These are phyloP conservation scores for Hyparrhenia diplandra DNA, from an alignment of 176 grass and related monocot species.

Conservation along the genomic window DNA sequence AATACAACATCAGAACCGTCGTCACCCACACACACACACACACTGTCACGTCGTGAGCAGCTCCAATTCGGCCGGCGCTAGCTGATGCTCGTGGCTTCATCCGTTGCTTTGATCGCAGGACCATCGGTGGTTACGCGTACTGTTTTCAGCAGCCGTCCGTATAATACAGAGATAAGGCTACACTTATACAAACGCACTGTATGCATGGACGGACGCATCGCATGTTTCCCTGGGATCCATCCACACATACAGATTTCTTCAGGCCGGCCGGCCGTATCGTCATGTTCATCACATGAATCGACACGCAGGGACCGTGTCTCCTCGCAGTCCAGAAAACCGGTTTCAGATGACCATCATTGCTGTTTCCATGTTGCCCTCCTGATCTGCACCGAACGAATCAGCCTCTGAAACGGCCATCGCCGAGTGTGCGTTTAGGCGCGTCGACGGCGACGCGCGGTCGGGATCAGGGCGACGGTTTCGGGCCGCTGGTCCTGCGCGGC, in stretches of 20 bases:
- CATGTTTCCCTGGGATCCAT: background rate
- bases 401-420: background rate
- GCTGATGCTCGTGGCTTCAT: too few relatives aligned
- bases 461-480: background rate
- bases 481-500: background rate
- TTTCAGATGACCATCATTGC: background rate
- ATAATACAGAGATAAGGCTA: too few relatives aligned
- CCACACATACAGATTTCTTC: background rate
- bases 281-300: background rate
- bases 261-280: background rate
- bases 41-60: background rate
- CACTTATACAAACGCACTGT: too few relatives aligned
- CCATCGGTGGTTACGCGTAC: constrained; percentile 29
- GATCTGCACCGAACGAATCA: background rate
- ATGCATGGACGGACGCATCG: too few relatives aligned
- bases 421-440: background rate
- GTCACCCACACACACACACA: background rate
- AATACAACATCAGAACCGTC: background rate
- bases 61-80: background rate
- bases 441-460: background rate
- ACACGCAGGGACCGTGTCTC: background rate
- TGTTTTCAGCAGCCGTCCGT: constrained; percentile 5
- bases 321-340: background rate
- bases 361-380: too few relatives aligned
- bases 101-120: background rate